phyloP scores from a whole-genome alignment of 148 eudicot genomes.

The Arctostaphylos glauca region DNA sequence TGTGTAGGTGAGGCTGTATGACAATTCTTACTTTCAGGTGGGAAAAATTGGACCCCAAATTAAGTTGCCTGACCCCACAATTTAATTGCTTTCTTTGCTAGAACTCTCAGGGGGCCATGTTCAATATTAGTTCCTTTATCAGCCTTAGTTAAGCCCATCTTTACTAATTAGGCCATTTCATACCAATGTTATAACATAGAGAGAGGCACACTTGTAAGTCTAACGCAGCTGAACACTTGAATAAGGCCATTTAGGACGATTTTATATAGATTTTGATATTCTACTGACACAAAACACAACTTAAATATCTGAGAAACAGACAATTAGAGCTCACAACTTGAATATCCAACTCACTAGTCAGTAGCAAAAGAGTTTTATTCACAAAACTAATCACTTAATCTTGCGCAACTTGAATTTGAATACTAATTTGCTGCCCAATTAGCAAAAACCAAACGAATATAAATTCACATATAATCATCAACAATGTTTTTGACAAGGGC shows the following conservation, averaged over 20 bases:
- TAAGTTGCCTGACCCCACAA: background rate
- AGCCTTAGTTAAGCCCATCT: background rate
- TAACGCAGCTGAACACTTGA: background rate
- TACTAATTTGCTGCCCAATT: background rate
- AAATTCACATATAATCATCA: background rate
- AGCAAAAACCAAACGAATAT: background rate
- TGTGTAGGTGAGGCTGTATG: constrained; percentile 12
- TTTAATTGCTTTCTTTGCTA: too few species aligned
- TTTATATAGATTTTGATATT: background rate
- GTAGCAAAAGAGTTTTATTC: too few species aligned
- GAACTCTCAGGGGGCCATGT: background rate
- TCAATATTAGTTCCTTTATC: background rate
- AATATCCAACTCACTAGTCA: too few species aligned
- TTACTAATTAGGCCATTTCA: background rate
- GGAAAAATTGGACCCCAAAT: background rate
- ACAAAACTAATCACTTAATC: too few species aligned
- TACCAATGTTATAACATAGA: background rate
- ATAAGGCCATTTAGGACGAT: background rate
- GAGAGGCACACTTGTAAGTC: background rate
- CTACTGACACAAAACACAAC: background rate
- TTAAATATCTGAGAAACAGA: too few species aligned
- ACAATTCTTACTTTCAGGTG: background rate
- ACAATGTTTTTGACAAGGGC: background rate
- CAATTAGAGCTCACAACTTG: too few species aligned
- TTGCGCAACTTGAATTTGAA: background rate